phyloP scores from a whole-genome alignment of 139 green algal species.

The Coccomyxa sp. region DNA sequence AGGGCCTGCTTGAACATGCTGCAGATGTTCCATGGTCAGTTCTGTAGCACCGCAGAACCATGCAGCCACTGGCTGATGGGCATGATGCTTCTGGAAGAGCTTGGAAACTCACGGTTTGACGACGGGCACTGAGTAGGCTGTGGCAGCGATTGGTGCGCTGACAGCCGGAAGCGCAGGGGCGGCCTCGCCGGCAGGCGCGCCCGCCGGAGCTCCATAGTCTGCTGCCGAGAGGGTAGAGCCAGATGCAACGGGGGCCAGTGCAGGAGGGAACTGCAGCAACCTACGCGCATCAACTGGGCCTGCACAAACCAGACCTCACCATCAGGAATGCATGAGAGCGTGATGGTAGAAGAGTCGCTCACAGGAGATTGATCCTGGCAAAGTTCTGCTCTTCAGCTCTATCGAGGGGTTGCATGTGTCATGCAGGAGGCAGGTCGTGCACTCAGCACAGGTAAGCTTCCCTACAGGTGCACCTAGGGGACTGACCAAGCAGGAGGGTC shows the following conservation, averaged over 20 bases:
- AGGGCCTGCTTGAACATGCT: background rate
- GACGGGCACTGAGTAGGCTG: background rate
- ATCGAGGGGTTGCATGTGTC: background rate
- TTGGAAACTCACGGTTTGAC: background rate
- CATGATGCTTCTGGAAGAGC: background rate
- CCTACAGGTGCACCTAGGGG: no score
- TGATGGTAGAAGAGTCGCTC: background rate
- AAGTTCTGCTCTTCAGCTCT: background rate
- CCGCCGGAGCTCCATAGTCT: background rate
- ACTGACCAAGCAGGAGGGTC: no score
- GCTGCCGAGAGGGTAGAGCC: background rate
- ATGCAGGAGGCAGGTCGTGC: background rate
- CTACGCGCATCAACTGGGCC: background rate
- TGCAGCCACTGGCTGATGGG: background rate
- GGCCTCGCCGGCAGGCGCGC: background rate
- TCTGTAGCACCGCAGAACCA: background rate
- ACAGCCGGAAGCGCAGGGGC: background rate
- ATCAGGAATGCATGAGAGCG: no score
- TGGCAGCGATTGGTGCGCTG: background rate
- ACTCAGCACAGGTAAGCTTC: background rate
- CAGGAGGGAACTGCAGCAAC: background rate
- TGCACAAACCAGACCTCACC: background rate
- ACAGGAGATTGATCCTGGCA: background rate
- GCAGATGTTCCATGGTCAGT: background rate
- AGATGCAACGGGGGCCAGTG: background rate